Conservation (phyloP, 2,329 filamentous ascomycete genomes). For the Dactylellina cionopaga region DNA sequence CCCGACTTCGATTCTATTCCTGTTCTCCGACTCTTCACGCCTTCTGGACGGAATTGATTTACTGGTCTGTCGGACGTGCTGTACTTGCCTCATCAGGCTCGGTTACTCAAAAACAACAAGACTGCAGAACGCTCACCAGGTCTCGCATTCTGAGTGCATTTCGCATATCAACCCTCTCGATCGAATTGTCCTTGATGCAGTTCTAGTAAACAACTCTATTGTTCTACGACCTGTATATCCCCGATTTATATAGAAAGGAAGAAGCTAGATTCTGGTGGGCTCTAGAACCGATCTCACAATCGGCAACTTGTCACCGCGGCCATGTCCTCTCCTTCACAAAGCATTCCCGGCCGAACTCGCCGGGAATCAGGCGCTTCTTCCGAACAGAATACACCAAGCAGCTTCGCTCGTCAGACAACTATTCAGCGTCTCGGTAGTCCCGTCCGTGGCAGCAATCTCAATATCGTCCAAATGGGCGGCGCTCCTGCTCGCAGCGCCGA, state of each 20-base stretch:
- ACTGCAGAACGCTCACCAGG: slow-evolving; percentile 2
- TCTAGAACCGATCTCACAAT: background rate
- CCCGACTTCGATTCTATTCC: background rate
- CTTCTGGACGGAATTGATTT: background rate
- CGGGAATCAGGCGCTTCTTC: slow-evolving; percentile 38
- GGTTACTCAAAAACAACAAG: slow-evolving; percentile 22
- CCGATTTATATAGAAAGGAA: background rate
- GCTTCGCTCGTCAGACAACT: slow-evolving; percentile 24
- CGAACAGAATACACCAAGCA: slow-evolving; percentile 21
- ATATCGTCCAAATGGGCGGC: slow-evolving; percentile 45
- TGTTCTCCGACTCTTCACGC: background rate
- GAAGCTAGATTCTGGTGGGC: background rate
- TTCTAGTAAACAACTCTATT: slow-evolving; percentile 18
- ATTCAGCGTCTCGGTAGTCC: slow-evolving; percentile 47
- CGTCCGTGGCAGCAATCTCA: slow-evolving; percentile 35
- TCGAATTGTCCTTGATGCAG: slow-evolving; percentile 44
- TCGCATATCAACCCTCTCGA: slow-evolving; percentile 17
- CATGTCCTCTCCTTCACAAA: slow-evolving; percentile 48
- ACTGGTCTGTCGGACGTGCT: slow-evolving; percentile 9
- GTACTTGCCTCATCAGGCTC: slow-evolving; percentile 27
- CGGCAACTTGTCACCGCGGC: background rate
- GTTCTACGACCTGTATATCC: background rate
- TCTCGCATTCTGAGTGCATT: background rate
- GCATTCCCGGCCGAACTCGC: slow-evolving; percentile 35
- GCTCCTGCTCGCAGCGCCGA: slow-evolving; percentile 9